These are phyloP conservation scores for Metschnikowia noctiluminum DNA, from an alignment of 805 yeast species.

Conservation along the genomic window DNA sequence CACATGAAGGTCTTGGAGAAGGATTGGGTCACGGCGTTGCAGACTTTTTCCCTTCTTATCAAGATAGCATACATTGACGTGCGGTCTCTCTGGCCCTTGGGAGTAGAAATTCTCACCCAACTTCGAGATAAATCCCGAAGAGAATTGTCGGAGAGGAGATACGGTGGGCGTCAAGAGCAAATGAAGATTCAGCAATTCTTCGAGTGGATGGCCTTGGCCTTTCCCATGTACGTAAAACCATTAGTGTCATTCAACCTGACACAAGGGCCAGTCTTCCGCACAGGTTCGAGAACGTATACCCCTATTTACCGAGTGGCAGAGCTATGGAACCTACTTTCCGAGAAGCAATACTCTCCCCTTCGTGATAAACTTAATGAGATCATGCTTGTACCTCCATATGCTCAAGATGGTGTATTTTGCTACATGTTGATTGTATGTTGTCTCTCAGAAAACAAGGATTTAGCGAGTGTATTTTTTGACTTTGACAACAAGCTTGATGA, in stretches of 20 bases:
- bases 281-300: conserved; percentile 38
- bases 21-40: conserved; percentile 57
- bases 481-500: conserved; percentile 7
- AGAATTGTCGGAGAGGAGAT: background rate
- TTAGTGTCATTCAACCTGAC: conserved; percentile 6
- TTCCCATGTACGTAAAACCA: conserved; percentile 14
- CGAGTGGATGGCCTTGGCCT: conserved; percentile 35
- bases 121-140: conserved; percentile 4
- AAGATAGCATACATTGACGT: conserved; percentile 51
- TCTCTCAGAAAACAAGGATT: conserved; percentile 22
- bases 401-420: conserved; percentile 38
- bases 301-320: conserved; percentile 41
- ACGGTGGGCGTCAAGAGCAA: conserved; percentile 5
- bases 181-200: conserved; percentile 32
- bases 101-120: conserved; percentile 48
- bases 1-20: conserved; percentile 45
- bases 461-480: conserved; percentile 11
- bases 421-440: conserved; percentile 34
- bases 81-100: conserved; percentile 60
- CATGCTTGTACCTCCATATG: conserved; percentile 41
- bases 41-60: conserved; percentile 47
- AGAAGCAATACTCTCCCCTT: conserved; percentile 33
- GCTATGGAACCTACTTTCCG: conserved; percentile 41
- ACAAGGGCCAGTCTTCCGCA: conserved; percentile 37
- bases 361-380: conserved; percentile 35